phyloP scores from a whole-genome alignment of 495 filamentous ascomycete species.

The Penicillium salamii region DNA sequence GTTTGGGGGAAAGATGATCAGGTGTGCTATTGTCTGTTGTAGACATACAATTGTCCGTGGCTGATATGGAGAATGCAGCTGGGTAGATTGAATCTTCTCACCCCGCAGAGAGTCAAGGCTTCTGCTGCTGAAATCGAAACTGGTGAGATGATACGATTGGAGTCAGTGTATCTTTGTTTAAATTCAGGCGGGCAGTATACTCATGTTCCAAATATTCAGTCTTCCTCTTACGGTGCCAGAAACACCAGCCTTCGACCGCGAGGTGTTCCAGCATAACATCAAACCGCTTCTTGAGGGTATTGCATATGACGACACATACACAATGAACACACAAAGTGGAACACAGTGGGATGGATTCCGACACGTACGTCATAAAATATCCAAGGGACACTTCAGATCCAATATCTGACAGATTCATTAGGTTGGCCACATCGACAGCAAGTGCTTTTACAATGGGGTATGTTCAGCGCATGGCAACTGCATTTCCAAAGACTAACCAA shows the following conservation, averaged over 20 bases:
- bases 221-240: slow-evolving; percentile 54
- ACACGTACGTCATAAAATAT: slow-evolving; percentile 42
- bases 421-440: slow-evolving; percentile 42
- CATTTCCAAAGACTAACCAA: background rate
- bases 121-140: slow-evolving; percentile 50
- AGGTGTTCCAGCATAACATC: slow-evolving; percentile 52
- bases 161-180: slow-evolving; percentile 37
- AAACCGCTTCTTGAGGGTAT: slow-evolving; percentile 38
- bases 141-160: slow-evolving; percentile 50
- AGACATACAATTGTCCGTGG: background rate
- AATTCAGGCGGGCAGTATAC: no score
- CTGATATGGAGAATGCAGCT: slow-evolving; percentile 23
- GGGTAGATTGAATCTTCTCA: slow-evolving; percentile 58
- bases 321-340: slow-evolving; percentile 67
- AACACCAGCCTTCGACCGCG: slow-evolving; percentile 48
- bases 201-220: slow-evolving; percentile 27
- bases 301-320: slow-evolving; percentile 60
- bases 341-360: slow-evolving; percentile 76
- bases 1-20: slow-evolving; percentile 62
- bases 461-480: background rate
- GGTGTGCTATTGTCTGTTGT: slow-evolving; percentile 26
- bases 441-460: slow-evolving; percentile 53
- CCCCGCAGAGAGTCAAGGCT: slow-evolving; percentile 50
- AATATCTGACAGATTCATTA: slow-evolving; percentile 9
- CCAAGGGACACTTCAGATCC: background rate